phyloP scores from a whole-genome alignment of 1,284 basidiomycete genomes.

The Psilocybe mexicana region DNA sequence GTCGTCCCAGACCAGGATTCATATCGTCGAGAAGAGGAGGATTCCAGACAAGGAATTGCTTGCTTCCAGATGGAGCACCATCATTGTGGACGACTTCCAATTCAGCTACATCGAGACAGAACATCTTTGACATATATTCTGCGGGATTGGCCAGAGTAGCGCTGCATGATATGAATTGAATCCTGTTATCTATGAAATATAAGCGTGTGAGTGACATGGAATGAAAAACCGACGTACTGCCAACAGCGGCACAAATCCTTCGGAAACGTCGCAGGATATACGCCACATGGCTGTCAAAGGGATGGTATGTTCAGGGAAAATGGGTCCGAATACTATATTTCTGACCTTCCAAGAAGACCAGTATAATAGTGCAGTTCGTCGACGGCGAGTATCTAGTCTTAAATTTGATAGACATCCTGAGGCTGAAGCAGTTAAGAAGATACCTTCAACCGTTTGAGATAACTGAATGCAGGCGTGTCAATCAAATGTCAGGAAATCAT shows the following conservation, averaged over 20 bases:
- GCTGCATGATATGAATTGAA: conserved; percentile 84
- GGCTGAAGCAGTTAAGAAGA: neutral
- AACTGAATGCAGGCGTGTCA: conserved; percentile 41
- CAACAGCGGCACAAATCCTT: conserved; percentile 81
- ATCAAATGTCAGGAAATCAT: neutral
- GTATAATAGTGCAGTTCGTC: conserved; percentile 87
- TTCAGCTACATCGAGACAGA: conserved; percentile 64
- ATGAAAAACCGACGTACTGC: conserved; percentile 58
- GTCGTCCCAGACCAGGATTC: conserved; percentile 58
- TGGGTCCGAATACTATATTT: neutral
- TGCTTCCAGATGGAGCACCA: conserved; percentile 81
- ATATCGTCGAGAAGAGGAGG: conserved; percentile 63
- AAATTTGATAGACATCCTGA: neutral
- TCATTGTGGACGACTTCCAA: conserved; percentile 78
- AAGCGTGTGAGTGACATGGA: neutral
- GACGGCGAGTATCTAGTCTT: conserved; percentile 65
- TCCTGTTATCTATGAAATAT: conserved; percentile 48
- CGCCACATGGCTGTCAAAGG: conserved; percentile 67
- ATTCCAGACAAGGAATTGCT: conserved; percentile 82
- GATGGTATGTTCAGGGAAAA: neutral
- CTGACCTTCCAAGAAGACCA: conserved; percentile 69
- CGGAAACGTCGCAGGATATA: conserved; percentile 76
- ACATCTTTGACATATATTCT: conserved; percentile 74
- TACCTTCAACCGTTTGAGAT: conserved; percentile 70
- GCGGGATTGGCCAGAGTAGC: conserved; percentile 86